Conservation (phyloP, 1,284 basidiomycete species). For the Rhodotorula sp. region DNA sequence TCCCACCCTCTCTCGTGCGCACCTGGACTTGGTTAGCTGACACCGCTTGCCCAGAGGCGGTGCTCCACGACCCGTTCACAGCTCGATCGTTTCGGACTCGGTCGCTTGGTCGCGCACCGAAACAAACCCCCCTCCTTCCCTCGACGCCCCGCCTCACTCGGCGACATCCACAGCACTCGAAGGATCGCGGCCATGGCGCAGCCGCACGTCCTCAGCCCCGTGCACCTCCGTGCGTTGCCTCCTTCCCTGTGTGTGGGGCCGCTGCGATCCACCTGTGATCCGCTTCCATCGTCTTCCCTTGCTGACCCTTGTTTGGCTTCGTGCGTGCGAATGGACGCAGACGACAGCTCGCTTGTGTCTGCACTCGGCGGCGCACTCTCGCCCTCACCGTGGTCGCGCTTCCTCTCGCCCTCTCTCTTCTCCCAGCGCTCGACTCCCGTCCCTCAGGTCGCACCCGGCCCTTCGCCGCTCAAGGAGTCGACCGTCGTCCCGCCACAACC, state of each 20-base stretch:
- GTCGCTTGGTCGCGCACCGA: too few relatives aligned
- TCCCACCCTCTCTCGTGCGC: too few relatives aligned
- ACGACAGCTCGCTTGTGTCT: slow-evolving; percentile 8
- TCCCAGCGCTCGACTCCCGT: slow-evolving; percentile 4
- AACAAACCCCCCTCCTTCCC: neutral
- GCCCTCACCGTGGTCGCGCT: slow-evolving; percentile 17
- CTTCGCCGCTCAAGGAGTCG: slow-evolving; percentile 12
- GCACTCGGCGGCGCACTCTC: neutral
- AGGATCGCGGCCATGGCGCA: neutral
- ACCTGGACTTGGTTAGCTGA: too few relatives aligned
- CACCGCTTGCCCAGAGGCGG: too few relatives aligned
- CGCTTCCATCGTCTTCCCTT: neutral
- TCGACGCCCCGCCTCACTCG: neutral
- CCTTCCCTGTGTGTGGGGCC: too few relatives aligned
- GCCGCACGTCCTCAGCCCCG: neutral
- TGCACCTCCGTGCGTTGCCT: neutral
- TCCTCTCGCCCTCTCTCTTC: slow-evolving; percentile 30
- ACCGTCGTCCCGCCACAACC: slow-evolving; percentile 3
- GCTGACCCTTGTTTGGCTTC: too few relatives aligned
- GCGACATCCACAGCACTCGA: too few relatives aligned
- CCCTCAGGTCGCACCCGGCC: neutral
- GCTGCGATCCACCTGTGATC: neutral
- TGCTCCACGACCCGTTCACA: too few relatives aligned
- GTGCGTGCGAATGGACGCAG: neutral
- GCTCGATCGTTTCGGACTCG: too few relatives aligned